Conservation (phyloP, 805 yeast genomes). For the Danielia oregonensis region DNA sequence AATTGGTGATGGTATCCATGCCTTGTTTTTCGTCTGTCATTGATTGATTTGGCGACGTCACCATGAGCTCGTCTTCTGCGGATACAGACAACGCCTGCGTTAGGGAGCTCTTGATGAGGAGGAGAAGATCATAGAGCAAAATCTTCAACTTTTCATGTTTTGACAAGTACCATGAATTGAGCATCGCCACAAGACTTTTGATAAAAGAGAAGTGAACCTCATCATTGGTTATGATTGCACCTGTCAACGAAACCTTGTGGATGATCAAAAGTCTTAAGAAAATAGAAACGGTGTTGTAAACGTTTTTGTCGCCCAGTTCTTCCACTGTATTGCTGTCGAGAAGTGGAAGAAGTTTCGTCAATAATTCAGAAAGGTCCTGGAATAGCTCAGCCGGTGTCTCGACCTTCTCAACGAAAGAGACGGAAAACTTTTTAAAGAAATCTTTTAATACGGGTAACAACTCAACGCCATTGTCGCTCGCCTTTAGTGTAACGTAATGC, state of each 20-base stretch:
- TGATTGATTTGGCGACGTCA: neutral
- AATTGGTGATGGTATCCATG: neutral
- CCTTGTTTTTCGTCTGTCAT: neutral
- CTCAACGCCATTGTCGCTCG: constrained; percentile 11
- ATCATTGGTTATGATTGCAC: constrained; percentile 38
- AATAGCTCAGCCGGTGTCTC: constrained; percentile 21
- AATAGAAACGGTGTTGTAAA: constrained; percentile 39
- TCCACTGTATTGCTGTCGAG: constrained; percentile 8
- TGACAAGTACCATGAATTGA: constrained; percentile 40
- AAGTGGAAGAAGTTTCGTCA: constrained; percentile 19
- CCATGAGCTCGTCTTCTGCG: constrained; percentile 8
- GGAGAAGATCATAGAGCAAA: constrained; percentile 54
- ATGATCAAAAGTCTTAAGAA: constrained; percentile 54
- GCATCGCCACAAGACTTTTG: constrained; percentile 43
- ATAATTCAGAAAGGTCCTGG: constrained; percentile 18
- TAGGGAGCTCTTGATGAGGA: constrained; percentile 46
- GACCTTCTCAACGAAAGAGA: constrained; percentile 23
- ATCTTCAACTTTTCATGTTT: constrained; percentile 49
- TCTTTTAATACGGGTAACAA: constrained; percentile 39
- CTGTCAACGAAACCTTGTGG: constrained; percentile 49
- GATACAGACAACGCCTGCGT: constrained; percentile 13
- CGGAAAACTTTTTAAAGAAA: constrained; percentile 46
- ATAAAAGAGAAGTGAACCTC: constrained; percentile 45
- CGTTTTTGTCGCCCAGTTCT: constrained; percentile 4
- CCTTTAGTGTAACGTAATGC: constrained; percentile 1